A percentile compares a stretch with the other conserved stretches of the same genome.
Conservation (phyloP, 805 yeast genomes). For the Ogataea corticis region DNA sequence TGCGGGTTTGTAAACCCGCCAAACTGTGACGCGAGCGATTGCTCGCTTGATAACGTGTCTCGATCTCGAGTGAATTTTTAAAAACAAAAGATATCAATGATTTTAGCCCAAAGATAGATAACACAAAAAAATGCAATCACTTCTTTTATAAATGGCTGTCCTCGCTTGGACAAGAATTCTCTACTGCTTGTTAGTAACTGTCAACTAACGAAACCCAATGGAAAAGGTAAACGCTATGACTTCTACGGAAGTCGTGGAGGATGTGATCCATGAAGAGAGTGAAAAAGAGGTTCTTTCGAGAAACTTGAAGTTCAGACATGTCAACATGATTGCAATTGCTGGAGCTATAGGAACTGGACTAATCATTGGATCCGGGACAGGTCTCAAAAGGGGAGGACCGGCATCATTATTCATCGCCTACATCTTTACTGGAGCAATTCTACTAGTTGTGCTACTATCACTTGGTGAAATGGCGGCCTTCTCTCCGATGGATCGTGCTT, state of each 20-base stretch:
- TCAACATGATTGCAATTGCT: conserved; percentile 69
- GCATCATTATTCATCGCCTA: conserved; percentile 55
- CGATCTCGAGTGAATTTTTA: too few species aligned
- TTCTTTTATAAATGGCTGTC: too few species aligned
- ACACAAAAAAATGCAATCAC: background rate
- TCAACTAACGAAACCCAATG: too few species aligned
- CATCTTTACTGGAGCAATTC: conserved; percentile 54
- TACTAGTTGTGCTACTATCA: conserved; percentile 54
- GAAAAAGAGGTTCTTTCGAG: conserved; percentile 31
- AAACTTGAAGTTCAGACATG: conserved; percentile 43
- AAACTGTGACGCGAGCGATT: too few species aligned
- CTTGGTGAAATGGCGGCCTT: conserved; percentile 62
- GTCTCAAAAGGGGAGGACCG: conserved; percentile 33
- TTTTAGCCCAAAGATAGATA: too few species aligned
- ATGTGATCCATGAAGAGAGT: background rate
- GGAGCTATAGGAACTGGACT: conserved; percentile 70
- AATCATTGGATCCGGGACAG: conserved; percentile 50
- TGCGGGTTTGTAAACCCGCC: too few species aligned
- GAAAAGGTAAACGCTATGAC: too few species aligned
- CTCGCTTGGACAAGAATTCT: too few species aligned
- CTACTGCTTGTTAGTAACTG: too few species aligned
- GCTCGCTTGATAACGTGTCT: too few species aligned
- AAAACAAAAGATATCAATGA: too few species aligned
- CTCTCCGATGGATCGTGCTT: conserved; percentile 57
- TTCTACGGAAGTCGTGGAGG: too few species aligned